Base-by-base conservation (phyloP, 768 basidiomycete genomes). In the Leccinum obscurum region DNA sequence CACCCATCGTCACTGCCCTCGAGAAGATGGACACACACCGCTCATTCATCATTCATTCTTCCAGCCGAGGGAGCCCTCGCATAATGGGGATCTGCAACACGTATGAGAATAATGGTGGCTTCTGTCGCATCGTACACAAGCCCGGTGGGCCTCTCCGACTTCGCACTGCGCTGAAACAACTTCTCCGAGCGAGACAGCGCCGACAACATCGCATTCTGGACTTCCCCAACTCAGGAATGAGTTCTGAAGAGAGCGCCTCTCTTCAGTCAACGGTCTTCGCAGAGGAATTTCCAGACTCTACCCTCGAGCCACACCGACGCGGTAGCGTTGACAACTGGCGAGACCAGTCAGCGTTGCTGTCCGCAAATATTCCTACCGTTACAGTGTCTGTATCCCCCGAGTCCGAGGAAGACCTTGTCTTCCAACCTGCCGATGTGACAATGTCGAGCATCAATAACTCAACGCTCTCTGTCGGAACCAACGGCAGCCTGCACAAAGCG, bases 41-140 rank as follows among this genome's bases (percentile, higher is more conserved):
- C 26, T 87, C 92, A 0, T 90, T 92, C 72, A 80, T 97, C 66
- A 77, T 95, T 55, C 78, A 95, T 39, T 88, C 90, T 17, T 81
- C 89, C 0, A 80, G 81, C 32, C 84, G 92, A 50, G 87, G 89
- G 17, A 87, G 83, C 71, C 80, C 87, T 15, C 73, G 78, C 55
- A 70, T 88, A 55, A 83, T 89, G 80, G 75, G 79, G 10, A 81
- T 85, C 14, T 85, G 86, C 56, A 82, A 78, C 59, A 86, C 90
- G 22, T 88, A 90, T 69, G 92, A 93, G 70, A 79, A 80, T 48
- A 83, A 87, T 11, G 95, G 95, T 9, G 94, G 94, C 28, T 90
- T 92, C 73, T 93, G 91, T 73, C 87, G 91, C n/a, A 79, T 93
- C 24, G 75, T 95, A 13, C 91, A 88, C 82, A 98, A 97, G 71